phyloP scores from a whole-genome alignment of 805 yeast species.

The Schwanniomyces pseudopolymorphus region DNA sequence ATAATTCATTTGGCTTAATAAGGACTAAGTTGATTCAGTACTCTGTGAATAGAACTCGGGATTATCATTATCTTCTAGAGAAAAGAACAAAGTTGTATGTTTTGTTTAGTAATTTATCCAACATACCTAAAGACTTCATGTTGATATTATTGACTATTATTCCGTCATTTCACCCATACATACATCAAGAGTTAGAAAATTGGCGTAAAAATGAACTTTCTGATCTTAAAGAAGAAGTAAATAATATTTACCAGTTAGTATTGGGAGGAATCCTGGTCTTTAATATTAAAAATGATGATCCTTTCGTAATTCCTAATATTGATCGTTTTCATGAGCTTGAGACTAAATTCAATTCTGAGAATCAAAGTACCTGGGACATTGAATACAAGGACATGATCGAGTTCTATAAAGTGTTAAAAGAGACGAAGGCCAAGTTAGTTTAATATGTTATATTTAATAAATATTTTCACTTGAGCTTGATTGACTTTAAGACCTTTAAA shows the following conservation, averaged over 20 bases:
- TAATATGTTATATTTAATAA: not conserved
- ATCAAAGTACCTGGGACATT: constrained; percentile 1
- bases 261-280: not conserved
- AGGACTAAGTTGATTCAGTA: constrained; percentile 10
- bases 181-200: constrained; percentile 11
- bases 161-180: constrained; percentile 13
- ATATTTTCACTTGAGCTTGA: too few relatives aligned
- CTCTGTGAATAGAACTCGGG: constrained; percentile 20
- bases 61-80: constrained; percentile 17
- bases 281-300: not conserved
- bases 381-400: constrained; percentile 7
- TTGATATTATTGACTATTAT: constrained; percentile 15
- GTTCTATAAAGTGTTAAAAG: constrained; percentile 5
- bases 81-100: constrained; percentile 6
- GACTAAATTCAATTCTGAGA: not conserved
- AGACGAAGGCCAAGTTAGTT: constrained; percentile 6
- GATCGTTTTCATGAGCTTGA: not conserved
- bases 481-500: too few relatives aligned
- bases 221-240: constrained; percentile 10
- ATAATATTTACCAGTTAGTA: not conserved
- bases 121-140: constrained; percentile 17
- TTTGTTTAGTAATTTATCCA: constrained; percentile 10
- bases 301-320: not conserved
- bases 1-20: constrained; percentile 15
- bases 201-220: constrained; percentile 17